Percentiles rank a stretch among this genome's conserved stretches.
Conservation (phyloP, 768 basidiomycete genomes). For the Amanita thiersii region DNA sequence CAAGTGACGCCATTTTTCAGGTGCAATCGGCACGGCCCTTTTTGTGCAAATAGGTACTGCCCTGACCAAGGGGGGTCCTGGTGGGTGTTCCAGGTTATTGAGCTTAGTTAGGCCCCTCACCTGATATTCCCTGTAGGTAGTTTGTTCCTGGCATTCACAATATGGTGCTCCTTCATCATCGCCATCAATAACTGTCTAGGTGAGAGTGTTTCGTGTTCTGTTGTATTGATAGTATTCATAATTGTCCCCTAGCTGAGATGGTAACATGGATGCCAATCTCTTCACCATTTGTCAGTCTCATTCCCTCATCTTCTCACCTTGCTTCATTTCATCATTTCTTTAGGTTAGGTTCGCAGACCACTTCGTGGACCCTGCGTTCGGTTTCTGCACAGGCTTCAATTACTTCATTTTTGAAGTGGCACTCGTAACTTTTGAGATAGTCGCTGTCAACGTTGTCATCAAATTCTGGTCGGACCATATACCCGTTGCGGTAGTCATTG, state of each 20-base stretch:
- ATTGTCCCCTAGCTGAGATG: constrained; percentile 58
- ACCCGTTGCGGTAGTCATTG: constrained; percentile 35
- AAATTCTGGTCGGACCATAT: constrained; percentile 48
- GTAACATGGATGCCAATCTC: constrained; percentile 76
- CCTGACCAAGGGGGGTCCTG: constrained; percentile 56
- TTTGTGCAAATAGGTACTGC: constrained; percentile 66
- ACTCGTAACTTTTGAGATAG: constrained; percentile 41
- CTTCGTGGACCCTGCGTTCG: constrained; percentile 50
- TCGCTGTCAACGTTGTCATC: constrained; percentile 45
- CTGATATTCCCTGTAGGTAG: constrained; percentile 24
- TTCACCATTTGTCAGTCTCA: constrained; percentile 53
- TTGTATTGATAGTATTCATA: constrained; percentile 9
- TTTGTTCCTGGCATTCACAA: constrained; percentile 39
- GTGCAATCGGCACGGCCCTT: constrained; percentile 69
- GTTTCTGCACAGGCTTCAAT: constrained; percentile 48
- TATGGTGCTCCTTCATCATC: constrained; percentile 42
- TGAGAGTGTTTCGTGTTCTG: constrained; percentile 9
- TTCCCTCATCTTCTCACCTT: not conserved
- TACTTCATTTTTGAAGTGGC: constrained; percentile 46
- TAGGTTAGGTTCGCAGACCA: constrained; percentile 52
- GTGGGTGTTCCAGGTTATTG: constrained; percentile 20
- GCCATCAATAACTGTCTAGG: constrained; percentile 40
- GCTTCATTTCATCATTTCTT: too few relatives aligned
- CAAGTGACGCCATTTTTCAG: constrained; percentile 22
- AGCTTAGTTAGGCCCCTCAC: not conserved